Conservation (phyloP, 495 filamentous ascomycete species). For the Aspergillus nanangensis region DNA sequence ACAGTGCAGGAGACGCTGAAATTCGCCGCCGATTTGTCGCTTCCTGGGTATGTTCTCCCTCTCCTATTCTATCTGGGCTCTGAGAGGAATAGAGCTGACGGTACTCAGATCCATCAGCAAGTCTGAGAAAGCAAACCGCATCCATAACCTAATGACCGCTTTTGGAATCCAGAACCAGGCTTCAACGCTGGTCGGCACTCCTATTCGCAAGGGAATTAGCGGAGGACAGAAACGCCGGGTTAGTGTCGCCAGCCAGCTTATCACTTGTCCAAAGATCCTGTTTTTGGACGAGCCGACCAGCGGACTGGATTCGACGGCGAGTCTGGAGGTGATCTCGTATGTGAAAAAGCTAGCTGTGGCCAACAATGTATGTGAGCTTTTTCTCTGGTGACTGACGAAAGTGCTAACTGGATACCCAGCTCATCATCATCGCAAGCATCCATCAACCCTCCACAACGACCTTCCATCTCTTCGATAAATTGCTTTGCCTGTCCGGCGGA, state of each 20-base stretch:
- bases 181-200: conserved; percentile 68
- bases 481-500: conserved; percentile 67
- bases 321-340: conserved; percentile 63
- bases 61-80: too few species aligned
- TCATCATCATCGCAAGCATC: conserved; percentile 73
- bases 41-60: conserved; percentile 49
- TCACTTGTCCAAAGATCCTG: conserved; percentile 72
- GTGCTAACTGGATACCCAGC: conserved; percentile 19
- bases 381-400: background rate
- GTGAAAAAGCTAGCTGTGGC: conserved; percentile 56
- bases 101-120: conserved; percentile 35
- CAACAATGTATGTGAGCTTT: conserved; percentile 51
- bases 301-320: conserved; percentile 68
- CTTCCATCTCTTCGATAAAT: conserved; percentile 73
- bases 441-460: conserved; percentile 77
- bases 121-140: conserved; percentile 46
- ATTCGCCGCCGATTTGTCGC: conserved; percentile 59
- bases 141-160: conserved; percentile 50
- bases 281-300: conserved; percentile 82
- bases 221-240: conserved; percentile 76
- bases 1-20: conserved; percentile 73
- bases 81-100: too few species aligned
- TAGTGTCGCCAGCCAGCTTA: conserved; percentile 74
- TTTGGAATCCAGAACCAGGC: conserved; percentile 64
- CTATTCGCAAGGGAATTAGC: conserved; percentile 71